These are phyloP conservation scores for Rhynchospora tenuis DNA, from an alignment of 176 grass and related monocot genomes.

Conservation along the genomic window DNA sequence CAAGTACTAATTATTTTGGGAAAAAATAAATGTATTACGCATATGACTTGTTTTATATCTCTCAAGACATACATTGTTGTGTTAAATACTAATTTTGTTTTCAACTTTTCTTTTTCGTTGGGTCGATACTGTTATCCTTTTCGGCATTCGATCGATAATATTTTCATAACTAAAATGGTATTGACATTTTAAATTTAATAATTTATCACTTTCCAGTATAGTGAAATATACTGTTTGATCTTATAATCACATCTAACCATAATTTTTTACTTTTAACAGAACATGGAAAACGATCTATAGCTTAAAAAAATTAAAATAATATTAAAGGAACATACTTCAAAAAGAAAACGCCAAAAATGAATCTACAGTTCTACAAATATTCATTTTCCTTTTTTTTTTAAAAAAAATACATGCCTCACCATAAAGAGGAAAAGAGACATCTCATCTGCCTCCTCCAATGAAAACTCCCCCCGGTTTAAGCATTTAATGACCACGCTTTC, in stretches of 20 bases:
- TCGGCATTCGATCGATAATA: background rate
- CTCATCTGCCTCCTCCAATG: background rate
- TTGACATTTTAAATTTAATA: background rate
- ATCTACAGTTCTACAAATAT: background rate
- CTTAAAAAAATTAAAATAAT: background rate
- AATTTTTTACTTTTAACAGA: background rate
- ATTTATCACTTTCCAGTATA: background rate
- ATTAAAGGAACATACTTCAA: background rate
- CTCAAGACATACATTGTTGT: no score
- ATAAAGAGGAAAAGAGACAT: slow-evolving; percentile 13
- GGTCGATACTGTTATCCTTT: background rate
- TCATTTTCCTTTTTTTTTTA: background rate
- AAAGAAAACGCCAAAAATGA: background rate
- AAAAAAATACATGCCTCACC: background rate
- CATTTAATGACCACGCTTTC: background rate
- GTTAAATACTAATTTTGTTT: background rate
- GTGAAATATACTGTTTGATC: background rate
- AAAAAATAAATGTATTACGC: background rate
- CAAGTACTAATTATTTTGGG: background rate
- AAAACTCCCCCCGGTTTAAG: background rate
- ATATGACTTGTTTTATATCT: background rate
- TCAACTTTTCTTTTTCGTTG: background rate
- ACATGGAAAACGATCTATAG: background rate
- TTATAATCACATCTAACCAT: background rate
- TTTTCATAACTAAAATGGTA: background rate